Conservation (phyloP, 139 green algal genomes). For the Chlamydomonas applanata region DNA sequence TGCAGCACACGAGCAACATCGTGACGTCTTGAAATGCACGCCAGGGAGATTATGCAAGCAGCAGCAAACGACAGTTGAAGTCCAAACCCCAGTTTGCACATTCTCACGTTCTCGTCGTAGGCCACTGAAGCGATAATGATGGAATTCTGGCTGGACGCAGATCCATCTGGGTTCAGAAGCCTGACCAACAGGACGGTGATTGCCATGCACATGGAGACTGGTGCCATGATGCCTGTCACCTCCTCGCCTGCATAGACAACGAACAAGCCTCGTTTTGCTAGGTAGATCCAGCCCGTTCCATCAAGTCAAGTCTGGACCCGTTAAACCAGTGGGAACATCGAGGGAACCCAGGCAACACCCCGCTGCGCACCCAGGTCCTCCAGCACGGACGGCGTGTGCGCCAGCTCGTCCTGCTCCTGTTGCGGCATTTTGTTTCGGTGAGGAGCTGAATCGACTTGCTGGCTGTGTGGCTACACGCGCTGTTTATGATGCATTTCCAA, state of each 20-base stretch:
- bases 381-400: slow-evolving; percentile 19
- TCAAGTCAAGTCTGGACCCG: background rate
- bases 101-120: slow-evolving; percentile 75
- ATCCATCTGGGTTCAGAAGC: slow-evolving; percentile 78
- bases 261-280: no score
- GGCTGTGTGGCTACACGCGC: no score
- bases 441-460: no score
- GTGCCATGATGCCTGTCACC: slow-evolving; percentile 78
- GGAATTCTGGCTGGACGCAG: slow-evolving; percentile 18
- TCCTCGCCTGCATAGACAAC: slow-evolving; percentile 65
- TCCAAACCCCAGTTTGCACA: no score
- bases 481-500: no score
- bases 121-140: slow-evolving; percentile 73
- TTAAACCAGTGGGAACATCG: background rate
- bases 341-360: background rate
- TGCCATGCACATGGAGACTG: slow-evolving; percentile 93
- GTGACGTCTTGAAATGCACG: no score
- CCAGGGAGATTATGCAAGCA: no score
- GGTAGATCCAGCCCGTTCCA: background rate
- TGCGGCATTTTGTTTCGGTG: no score
- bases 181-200: slow-evolving; percentile 83
- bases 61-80: background rate
- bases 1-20: slow-evolving; percentile 22
- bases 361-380: slow-evolving; percentile 34
- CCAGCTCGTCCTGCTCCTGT: no score